Evolutionary conservation across 192 early-diverging fungal species (phyloP).

Genomic region (Mortierella hygrophila): DNA sequence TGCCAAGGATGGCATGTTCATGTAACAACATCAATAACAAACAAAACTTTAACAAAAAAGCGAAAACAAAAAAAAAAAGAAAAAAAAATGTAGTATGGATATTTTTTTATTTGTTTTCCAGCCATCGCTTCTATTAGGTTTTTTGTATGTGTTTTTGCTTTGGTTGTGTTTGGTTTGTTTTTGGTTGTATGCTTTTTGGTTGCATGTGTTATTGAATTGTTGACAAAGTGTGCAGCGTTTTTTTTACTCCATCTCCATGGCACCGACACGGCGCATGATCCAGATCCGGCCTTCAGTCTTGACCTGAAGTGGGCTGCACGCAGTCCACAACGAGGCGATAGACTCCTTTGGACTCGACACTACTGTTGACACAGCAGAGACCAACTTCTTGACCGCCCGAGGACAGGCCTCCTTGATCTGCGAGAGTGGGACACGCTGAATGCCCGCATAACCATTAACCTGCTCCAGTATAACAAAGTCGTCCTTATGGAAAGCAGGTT

Average conservation of each 20-base stretch:
- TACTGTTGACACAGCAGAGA: neutral
- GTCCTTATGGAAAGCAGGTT: slow-evolving; percentile 54
- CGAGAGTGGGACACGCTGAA: slow-evolving; percentile 1
- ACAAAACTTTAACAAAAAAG: neutral
- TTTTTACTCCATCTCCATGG: neutral
- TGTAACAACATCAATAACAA: slow-evolving; percentile 15
- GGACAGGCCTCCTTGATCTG: slow-evolving; percentile 27
- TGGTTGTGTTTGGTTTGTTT: too few relatives aligned
- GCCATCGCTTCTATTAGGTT: too few relatives aligned
- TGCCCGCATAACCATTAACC: slow-evolving; percentile 60
- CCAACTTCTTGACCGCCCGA: neutral
- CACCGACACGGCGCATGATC: slow-evolving; percentile 43
- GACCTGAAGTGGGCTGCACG: slow-evolving; percentile 43
- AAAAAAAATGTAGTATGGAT: neutral
- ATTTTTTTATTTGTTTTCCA: too few relatives aligned
- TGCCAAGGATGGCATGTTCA: slow-evolving; percentile 44
- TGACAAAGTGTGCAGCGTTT: neutral
- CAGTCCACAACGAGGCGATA: slow-evolving; percentile 15
- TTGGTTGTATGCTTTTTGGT: neutral
- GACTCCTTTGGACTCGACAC: neutral
- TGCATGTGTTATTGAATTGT: neutral
- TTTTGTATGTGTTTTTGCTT: too few relatives aligned
- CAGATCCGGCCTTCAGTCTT: slow-evolving; percentile 38
- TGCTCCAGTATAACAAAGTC: slow-evolving; percentile 52
- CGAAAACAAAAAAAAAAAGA: too few relatives aligned